Conservation (phyloP, 2,329 filamentous ascomycete species). For the Colletotrichum ledebouriae region DNA sequence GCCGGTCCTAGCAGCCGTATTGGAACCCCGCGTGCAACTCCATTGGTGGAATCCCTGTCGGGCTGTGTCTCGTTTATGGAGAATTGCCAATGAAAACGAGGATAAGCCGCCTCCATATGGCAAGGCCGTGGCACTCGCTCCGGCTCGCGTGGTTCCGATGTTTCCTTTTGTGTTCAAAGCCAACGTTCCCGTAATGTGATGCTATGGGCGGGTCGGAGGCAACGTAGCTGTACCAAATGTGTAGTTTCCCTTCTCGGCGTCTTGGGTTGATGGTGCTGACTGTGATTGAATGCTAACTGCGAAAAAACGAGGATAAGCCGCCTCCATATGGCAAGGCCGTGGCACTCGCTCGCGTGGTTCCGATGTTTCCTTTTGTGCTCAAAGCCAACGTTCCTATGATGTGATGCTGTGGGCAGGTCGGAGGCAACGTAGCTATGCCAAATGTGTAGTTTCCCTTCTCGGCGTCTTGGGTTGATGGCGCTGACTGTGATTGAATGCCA, state of each 20-base stretch:
- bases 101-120: slow-evolving; percentile 12
- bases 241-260: not conserved
- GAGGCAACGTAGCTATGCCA: slow-evolving; percentile 14
- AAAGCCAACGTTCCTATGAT: slow-evolving; percentile 19
- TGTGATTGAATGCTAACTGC: too few species aligned
- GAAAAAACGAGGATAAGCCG: slow-evolving; percentile 16
- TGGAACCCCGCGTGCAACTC: not conserved
- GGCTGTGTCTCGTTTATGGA: not conserved
- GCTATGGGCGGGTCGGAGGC: not conserved
- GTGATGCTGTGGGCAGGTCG: not conserved
- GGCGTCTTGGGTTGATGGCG: slow-evolving; percentile 16
- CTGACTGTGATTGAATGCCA: not conserved
- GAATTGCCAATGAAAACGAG: slow-evolving; percentile 11
- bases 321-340: slow-evolving; percentile 6
- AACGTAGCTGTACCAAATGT: slow-evolving; percentile 17
- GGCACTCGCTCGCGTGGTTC: slow-evolving; percentile 37
- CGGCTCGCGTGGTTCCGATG: slow-evolving; percentile 35
- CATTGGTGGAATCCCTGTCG: slow-evolving; percentile 14
- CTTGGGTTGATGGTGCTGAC: slow-evolving; percentile 1
- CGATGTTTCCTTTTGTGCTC: slow-evolving; percentile 35
- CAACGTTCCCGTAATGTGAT: slow-evolving; percentile 25
- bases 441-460: not conserved
- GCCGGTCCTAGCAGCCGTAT: not conserved
- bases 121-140: slow-evolving; percentile 32
- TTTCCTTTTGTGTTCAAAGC: slow-evolving; percentile 26